Evolutionary conservation across 148 eudicot species (phyloP).

Genomic region (Fagopyrum esculentum): DNA sequence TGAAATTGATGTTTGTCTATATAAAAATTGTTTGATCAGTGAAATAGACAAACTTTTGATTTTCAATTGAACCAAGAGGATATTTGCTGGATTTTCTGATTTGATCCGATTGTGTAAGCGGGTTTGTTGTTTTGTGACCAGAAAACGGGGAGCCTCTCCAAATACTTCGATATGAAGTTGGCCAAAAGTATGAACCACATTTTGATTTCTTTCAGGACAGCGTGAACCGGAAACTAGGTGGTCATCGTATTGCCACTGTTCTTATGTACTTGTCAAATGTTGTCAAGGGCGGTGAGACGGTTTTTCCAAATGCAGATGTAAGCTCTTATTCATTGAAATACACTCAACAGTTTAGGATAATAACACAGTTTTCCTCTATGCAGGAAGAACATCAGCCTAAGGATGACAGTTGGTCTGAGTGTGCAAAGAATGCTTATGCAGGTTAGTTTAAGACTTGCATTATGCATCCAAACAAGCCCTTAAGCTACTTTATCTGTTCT

Average conservation of each 20-base stretch:
- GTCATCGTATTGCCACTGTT: slow-evolving; percentile 84
- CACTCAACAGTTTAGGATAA: background rate
- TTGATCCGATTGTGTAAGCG: background rate
- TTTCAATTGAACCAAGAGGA: too few species aligned
- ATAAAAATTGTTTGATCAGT: too few species aligned
- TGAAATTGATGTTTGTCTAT: too few species aligned
- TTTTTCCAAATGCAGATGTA: slow-evolving; percentile 77
- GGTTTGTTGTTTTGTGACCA: slow-evolving; percentile 13
- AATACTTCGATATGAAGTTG: slow-evolving; percentile 67
- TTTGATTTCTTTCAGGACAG: slow-evolving; percentile 73
- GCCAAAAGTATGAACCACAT: slow-evolving; percentile 91
- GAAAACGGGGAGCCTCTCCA: slow-evolving; percentile 94
- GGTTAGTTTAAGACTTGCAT: slow-evolving; percentile 27
- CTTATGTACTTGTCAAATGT: slow-evolving; percentile 85
- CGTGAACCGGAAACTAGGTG: slow-evolving; percentile 66
- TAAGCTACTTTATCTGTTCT: too few species aligned
- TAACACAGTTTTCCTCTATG: slow-evolving; percentile 7
- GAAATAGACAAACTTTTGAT: too few species aligned
- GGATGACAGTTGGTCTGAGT: slow-evolving; percentile 71
- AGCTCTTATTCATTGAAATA: background rate
- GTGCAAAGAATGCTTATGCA: slow-evolving; percentile 71
- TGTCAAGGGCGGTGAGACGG: slow-evolving; percentile 87
- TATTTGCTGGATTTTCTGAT: background rate
- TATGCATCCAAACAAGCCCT: background rate
- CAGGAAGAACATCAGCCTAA: slow-evolving; percentile 50